These are phyloP conservation scores for Botryotinia globosa DNA, from an alignment of 2,329 filamentous ascomycete species.

Conservation along the genomic window DNA sequence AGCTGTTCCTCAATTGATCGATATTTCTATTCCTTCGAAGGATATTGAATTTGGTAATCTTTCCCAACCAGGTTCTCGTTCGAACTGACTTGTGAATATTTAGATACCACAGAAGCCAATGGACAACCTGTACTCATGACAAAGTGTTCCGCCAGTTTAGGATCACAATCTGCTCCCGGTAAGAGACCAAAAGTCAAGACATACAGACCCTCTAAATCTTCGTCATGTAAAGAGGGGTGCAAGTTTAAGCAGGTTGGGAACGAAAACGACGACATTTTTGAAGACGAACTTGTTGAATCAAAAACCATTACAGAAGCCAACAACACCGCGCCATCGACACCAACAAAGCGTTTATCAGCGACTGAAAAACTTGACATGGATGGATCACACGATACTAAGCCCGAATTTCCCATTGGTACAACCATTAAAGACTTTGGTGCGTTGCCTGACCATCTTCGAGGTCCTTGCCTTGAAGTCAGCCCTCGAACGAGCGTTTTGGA, in stretches of 20 bases:
- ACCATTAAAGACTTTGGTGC: slow-evolving; percentile 15
- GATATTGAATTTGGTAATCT: slow-evolving; percentile 1
- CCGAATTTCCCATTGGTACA: slow-evolving; percentile 4
- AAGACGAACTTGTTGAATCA: background rate
- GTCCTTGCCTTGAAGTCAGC: slow-evolving; percentile 16
- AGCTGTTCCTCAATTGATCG: slow-evolving; percentile 4
- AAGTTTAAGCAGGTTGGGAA: background rate
- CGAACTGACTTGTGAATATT: background rate
- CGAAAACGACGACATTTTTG: background rate
- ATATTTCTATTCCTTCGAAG: background rate
- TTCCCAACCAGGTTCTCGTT: background rate
- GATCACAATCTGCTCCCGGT: background rate
- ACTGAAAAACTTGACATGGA: slow-evolving; percentile 11
- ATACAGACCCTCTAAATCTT: background rate
- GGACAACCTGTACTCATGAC: background rate
- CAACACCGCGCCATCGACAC: slow-evolving; percentile 13
- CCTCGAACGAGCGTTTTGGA: slow-evolving; percentile 12
- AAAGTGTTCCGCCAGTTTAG: background rate
- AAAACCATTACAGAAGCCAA: background rate
- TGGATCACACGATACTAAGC: slow-evolving; percentile 10
- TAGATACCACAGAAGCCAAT: background rate
- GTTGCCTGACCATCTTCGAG: slow-evolving; percentile 9
- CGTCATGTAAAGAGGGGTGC: background rate
- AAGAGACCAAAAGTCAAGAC: slow-evolving; percentile 1
- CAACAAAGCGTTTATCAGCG: background rate